phyloP scores from a whole-genome alignment of 768 basidiomycete genomes.

The Boletus rubroflammeus region DNA sequence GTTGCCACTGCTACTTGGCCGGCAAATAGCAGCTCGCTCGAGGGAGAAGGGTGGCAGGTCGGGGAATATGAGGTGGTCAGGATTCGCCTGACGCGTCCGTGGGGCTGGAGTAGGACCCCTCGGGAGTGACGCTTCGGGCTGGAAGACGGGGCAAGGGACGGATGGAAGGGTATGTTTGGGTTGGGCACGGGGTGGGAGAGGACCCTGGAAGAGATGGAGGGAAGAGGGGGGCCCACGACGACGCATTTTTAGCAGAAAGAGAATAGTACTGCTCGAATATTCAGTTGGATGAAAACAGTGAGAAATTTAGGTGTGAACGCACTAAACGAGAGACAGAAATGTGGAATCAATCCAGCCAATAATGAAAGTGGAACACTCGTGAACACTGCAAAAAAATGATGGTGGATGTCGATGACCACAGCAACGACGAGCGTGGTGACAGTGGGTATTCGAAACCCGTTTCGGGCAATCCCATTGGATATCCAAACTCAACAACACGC shows the following conservation, averaged over 20 bases:
- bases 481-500: too few species aligned
- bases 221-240: constrained; percentile 67
- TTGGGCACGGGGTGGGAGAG: constrained; percentile 54
- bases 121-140: constrained; percentile 30
- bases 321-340: too few species aligned
- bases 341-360: constrained; percentile 2
- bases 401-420: not conserved
- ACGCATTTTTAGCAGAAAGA: constrained; percentile 43
- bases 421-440: not conserved
- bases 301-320: too few species aligned
- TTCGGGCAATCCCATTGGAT: not conserved
- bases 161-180: constrained; percentile 67
- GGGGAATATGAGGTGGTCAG: constrained; percentile 9
- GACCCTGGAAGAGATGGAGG: constrained; percentile 58
- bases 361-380: too few species aligned
- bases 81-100: constrained; percentile 11
- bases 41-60: constrained; percentile 26
- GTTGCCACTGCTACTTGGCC: constrained; percentile 9
- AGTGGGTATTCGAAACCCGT: too few species aligned
- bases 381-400: too few species aligned
- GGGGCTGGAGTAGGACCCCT: constrained; percentile 19
- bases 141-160: constrained; percentile 54
- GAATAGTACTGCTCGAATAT: not conserved
- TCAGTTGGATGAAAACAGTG: not conserved
- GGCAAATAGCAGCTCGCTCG: constrained; percentile 17